A percentile compares a stretch with the other conserved stretches of the same genome.
These are phyloP conservation scores for Aspergillus hancockii DNA, from an alignment of 495 filamentous ascomycete species.

Conservation along the genomic window DNA sequence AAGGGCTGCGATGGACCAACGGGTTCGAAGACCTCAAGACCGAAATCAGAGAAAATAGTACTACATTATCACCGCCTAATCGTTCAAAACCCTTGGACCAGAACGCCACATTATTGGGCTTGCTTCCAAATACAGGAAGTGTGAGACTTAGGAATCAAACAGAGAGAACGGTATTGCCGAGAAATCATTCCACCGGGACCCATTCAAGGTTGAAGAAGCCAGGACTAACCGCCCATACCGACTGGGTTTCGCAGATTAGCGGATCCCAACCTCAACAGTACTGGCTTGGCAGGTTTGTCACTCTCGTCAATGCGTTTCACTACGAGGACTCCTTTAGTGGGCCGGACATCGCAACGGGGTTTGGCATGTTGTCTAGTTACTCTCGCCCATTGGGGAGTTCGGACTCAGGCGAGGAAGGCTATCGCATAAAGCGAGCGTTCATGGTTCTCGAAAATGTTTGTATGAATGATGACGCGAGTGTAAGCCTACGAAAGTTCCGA, in stretches of 20 bases:
- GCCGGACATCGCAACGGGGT: conserved; percentile 26
- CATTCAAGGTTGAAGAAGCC: conserved; percentile 1
- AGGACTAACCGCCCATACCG: conserved; percentile 10
- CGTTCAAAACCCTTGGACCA: neutral
- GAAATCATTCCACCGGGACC: neutral
- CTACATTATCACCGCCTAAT: neutral
- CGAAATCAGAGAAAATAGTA: conserved; percentile 1
- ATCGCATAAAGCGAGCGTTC: conserved; percentile 49
- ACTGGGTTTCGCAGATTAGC: conserved; percentile 16
- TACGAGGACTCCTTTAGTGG: conserved; percentile 43
- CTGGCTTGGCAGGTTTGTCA: conserved; percentile 58
- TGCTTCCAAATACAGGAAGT: conserved; percentile 2
- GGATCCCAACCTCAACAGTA: conserved; percentile 32
- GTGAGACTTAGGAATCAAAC: conserved; percentile 9
- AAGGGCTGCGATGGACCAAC: conserved; percentile 11
- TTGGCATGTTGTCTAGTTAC: conserved; percentile 24
- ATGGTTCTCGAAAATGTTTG: conserved; percentile 48
- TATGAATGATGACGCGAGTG: conserved; percentile 47
- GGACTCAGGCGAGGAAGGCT: conserved; percentile 21
- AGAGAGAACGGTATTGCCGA: conserved; percentile 19
- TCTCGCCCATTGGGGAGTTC: conserved; percentile 19
- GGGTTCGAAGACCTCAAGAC: conserved; percentile 9
- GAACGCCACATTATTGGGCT: neutral
- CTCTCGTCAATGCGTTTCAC: conserved; percentile 54
- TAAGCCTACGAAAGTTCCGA: conserved; percentile 49